phyloP scores from a whole-genome alignment of 768 basidiomycete genomes.

The Mycena rosella region DNA sequence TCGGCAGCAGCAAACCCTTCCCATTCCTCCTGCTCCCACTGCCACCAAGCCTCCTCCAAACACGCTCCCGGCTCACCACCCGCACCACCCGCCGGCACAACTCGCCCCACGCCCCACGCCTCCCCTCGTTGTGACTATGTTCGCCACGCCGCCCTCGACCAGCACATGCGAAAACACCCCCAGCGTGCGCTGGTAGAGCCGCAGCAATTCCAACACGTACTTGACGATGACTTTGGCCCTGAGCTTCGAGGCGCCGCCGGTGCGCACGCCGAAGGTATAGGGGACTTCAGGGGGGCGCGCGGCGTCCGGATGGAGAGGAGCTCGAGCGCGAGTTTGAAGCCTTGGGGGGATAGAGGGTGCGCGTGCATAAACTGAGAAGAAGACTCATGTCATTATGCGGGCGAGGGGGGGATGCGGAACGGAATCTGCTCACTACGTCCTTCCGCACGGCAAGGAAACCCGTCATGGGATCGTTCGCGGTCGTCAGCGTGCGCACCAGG shows the following conservation, averaged over 20 bases:
- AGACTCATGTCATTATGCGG: not conserved
- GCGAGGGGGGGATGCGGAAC: not conserved
- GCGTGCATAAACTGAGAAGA: not conserved
- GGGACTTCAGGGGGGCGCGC: conserved; percentile 6
- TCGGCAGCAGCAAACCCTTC: not conserved
- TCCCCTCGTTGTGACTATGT: conserved; percentile 1
- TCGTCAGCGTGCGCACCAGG: conserved; percentile 21
- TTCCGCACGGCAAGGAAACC: conserved; percentile 17
- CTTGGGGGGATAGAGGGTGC: conserved; percentile 7
- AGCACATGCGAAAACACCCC: conserved; percentile 9
- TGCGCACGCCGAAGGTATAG: conserved; percentile 24
- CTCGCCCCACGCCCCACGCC: too few relatives aligned
- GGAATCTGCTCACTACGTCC: conserved; percentile 15
- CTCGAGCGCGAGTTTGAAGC: conserved; percentile 30
- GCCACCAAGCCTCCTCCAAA: not conserved
- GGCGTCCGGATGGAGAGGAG: conserved; percentile 11
- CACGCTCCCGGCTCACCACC: not conserved
- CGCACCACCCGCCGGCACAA: not conserved
- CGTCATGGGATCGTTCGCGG: conserved; percentile 5
- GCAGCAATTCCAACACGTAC: not conserved
- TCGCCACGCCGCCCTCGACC: conserved; percentile 2
- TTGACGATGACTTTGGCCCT: conserved; percentile 6
- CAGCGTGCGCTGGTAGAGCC: conserved; percentile 4
- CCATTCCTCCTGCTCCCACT: not conserved
- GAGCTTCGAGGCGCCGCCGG: conserved; percentile 21